Conservation (phyloP, 2,329 filamentous ascomycete genomes). For the Epicoccum nigrum region DNA sequence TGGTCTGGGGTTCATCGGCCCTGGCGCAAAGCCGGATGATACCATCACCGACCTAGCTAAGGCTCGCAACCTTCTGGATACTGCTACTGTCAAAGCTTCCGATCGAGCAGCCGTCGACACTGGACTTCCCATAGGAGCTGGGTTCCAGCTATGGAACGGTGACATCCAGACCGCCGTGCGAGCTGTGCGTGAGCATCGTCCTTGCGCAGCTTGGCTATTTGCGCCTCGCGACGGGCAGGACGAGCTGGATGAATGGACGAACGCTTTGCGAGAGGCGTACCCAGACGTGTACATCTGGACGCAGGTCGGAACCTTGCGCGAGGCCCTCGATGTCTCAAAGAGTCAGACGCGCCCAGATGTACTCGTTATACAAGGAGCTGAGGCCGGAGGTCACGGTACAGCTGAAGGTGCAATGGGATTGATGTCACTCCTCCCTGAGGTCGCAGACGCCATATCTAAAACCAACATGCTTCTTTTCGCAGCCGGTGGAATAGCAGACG, state of each 20-base stretch:
- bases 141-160: neutral
- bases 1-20: constrained; percentile 49
- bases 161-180: constrained; percentile 45
- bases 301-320: constrained; percentile 64
- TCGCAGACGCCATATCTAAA: constrained; percentile 48
- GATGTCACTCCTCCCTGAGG: constrained; percentile 63
- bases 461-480: constrained; percentile 51
- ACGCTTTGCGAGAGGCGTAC: constrained; percentile 38
- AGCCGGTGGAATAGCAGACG: constrained; percentile 65
- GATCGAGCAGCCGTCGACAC: too few relatives aligned
- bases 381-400: constrained; percentile 68
- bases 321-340: constrained; percentile 57
- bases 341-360: constrained; percentile 58
- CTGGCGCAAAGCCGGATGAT: constrained; percentile 44
- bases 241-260: constrained; percentile 41
- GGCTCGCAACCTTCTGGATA: neutral
- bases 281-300: constrained; percentile 58
- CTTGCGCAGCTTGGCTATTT: constrained; percentile 69
- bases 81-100: neutral
- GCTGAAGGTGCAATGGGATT: constrained; percentile 52
- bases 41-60: constrained; percentile 25
- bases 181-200: constrained; percentile 59
- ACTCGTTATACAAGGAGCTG: constrained; percentile 65
- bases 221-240: constrained; percentile 55
- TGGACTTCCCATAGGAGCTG: neutral